phyloP scores from a whole-genome alignment of 176 grass and related monocot species.

The Hordeum vulgare region DNA sequence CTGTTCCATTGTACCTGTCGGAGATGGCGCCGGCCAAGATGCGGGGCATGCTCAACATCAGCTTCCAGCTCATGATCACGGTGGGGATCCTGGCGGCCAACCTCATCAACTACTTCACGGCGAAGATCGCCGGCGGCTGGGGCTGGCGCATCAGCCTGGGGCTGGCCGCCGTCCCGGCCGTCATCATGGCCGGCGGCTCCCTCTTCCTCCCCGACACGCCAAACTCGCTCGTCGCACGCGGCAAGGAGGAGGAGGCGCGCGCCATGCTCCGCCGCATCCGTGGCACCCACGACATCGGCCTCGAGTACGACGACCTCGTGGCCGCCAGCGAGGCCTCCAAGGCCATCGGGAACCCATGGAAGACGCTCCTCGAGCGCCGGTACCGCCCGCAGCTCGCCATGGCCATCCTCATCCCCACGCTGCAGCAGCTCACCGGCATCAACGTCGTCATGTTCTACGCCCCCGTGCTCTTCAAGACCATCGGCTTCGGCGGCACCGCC shows the following conservation, averaged over 20 bases:
- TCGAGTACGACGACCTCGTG: neutral
- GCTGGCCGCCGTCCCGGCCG: neutral
- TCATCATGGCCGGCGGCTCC: slow-evolving; percentile 5
- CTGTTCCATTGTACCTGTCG: slow-evolving; percentile 13
- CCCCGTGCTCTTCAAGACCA: slow-evolving; percentile 48
- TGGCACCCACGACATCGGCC: slow-evolving; percentile 1
- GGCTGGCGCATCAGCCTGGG: slow-evolving; percentile 21
- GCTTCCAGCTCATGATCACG: slow-evolving; percentile 35
- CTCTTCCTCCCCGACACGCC: slow-evolving; percentile 34
- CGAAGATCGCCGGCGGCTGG: slow-evolving; percentile 1
- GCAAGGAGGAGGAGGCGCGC: neutral
- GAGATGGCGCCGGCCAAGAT: slow-evolving; percentile 22
- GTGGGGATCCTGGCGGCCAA: neutral
- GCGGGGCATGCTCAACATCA: slow-evolving; percentile 25
- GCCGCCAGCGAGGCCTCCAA: neutral
- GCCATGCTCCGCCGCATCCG: slow-evolving; percentile 6
- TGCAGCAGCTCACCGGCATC: slow-evolving; percentile 31
- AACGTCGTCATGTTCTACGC: slow-evolving; percentile 34
- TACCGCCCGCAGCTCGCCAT: slow-evolving; percentile 49
- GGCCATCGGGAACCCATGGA: neutral
- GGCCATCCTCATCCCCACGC: slow-evolving; percentile 41
- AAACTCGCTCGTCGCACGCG: slow-evolving; percentile 26
- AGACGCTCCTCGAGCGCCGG: neutral
- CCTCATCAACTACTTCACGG: neutral
- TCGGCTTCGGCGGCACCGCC: slow-evolving; percentile 41